Conservation (phyloP, 805 yeast species). For the Lachancea mirantina region DNA sequence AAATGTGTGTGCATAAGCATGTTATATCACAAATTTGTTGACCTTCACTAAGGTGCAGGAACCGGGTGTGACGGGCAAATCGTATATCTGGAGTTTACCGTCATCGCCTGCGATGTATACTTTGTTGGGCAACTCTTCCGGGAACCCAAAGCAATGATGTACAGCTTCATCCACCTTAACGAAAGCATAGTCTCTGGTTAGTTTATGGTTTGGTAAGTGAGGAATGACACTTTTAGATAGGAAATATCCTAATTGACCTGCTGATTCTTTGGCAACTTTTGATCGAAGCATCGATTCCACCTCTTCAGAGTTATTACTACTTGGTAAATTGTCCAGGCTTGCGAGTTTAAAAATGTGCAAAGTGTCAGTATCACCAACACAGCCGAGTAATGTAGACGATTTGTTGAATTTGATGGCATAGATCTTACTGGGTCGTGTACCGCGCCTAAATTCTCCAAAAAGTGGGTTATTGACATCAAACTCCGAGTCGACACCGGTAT, state of each 20-base stretch:
- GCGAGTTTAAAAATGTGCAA: slow-evolving; percentile 78
- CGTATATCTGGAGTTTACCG: slow-evolving; percentile 22
- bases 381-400: slow-evolving; percentile 60
- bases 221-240: slow-evolving; percentile 23
- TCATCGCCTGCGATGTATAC: slow-evolving; percentile 26
- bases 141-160: slow-evolving; percentile 24
- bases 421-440: slow-evolving; percentile 66
- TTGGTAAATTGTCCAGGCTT: slow-evolving; percentile 21
- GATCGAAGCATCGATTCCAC: slow-evolving; percentile 4
- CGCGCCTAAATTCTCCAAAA: slow-evolving; percentile 56
- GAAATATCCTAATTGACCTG: slow-evolving; percentile 21
- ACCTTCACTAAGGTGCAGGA: slow-evolving; percentile 27
- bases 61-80: slow-evolving; percentile 24
- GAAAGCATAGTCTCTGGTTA: slow-evolving; percentile 27
- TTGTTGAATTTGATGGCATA: slow-evolving; percentile 61
- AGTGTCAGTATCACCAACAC: slow-evolving; percentile 78
- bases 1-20: slow-evolving; percentile 1
- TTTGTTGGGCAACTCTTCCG: slow-evolving; percentile 27
- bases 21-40: slow-evolving; percentile 10
- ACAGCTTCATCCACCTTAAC: slow-evolving; percentile 19
- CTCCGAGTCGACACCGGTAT: slow-evolving; percentile 43
- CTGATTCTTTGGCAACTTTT: slow-evolving; percentile 10
- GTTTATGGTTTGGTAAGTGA: slow-evolving; percentile 25
- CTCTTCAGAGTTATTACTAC: slow-evolving; percentile 1
- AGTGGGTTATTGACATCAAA: slow-evolving; percentile 17